Conservation (phyloP, 306 rosid species). For the Lotus japonicus region DNA sequence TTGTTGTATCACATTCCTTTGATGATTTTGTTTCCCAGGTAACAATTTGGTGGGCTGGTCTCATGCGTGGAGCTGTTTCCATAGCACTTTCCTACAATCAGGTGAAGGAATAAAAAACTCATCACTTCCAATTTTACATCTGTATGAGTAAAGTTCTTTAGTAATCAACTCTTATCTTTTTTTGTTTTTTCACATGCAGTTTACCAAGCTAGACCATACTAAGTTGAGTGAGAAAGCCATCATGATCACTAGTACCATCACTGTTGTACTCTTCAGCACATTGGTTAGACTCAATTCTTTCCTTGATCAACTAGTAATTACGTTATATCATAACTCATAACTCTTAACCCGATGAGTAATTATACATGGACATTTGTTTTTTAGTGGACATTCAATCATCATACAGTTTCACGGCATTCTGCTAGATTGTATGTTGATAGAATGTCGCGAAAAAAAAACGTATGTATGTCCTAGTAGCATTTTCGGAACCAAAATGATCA, state of each 20-base stretch:
- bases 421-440: no score
- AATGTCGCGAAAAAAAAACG: no score
- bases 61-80: conserved; percentile 98
- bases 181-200: conserved; percentile 43
- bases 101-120: conserved; percentile 41
- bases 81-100: conserved; percentile 95
- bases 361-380: no score
- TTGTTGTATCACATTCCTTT: neutral
- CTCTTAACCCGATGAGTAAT: neutral
- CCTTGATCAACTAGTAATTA: neutral
- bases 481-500: neutral
- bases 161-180: neutral
- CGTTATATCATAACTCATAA: neutral
- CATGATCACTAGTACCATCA: conserved; percentile 96
- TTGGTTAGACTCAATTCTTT: conserved; percentile 50
- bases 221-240: conserved; percentile 68
- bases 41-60: conserved; percentile 99
- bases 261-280: conserved; percentile 96
- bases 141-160: neutral
- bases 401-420: no score
- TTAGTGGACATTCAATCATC: no score
- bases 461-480: no score
- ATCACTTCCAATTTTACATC: conserved; percentile 3
- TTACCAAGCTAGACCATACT: conserved; percentile 69
- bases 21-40: conserved; percentile 39